phyloP scores from a whole-genome alignment of 2,329 filamentous ascomycete genomes.

The Fusarium nelsonii region DNA sequence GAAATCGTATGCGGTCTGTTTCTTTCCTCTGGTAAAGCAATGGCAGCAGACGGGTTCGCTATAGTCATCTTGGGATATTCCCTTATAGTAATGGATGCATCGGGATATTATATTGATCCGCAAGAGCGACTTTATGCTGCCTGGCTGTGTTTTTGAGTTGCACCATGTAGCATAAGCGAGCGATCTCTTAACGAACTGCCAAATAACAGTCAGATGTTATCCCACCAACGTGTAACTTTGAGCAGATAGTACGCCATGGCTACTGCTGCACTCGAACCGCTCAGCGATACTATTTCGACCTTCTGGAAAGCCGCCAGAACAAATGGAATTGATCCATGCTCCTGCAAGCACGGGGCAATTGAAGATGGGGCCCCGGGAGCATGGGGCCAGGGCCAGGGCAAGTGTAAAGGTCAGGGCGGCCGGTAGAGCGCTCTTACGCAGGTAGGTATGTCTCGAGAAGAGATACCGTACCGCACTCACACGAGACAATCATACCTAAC shows the following conservation, averaged over 20 bases:
- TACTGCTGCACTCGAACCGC: constrained; percentile 1
- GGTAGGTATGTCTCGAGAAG: neutral
- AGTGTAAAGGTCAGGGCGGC: constrained; percentile 13
- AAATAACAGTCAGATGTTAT: constrained; percentile 1
- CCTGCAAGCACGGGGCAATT: constrained; percentile 44
- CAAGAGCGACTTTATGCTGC: neutral
- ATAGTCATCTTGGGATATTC: neutral
- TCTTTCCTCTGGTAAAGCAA: neutral
- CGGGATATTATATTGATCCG: neutral
- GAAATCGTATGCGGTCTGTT: neutral
- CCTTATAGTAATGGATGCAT: neutral
- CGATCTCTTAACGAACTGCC: neutral
- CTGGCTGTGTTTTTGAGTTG: neutral
- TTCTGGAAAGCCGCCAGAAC: constrained; percentile 50
- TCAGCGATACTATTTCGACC: constrained; percentile 15
- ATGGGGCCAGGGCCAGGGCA: constrained; percentile 38
- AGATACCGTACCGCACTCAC: constrained; percentile 5
- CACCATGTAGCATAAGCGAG: neutral
- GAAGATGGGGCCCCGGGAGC: constrained; percentile 39
- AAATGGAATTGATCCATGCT: constrained; percentile 41
- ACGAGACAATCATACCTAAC: constrained; percentile 8
- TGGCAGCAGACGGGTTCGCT: neutral
- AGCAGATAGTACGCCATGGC: constrained; percentile 27
- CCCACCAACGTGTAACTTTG: constrained; percentile 13
- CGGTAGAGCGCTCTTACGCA: constrained; percentile 29